phyloP scores from a whole-genome alignment of 129 eudicot genomes.

The Pittosporum tobira region DNA sequence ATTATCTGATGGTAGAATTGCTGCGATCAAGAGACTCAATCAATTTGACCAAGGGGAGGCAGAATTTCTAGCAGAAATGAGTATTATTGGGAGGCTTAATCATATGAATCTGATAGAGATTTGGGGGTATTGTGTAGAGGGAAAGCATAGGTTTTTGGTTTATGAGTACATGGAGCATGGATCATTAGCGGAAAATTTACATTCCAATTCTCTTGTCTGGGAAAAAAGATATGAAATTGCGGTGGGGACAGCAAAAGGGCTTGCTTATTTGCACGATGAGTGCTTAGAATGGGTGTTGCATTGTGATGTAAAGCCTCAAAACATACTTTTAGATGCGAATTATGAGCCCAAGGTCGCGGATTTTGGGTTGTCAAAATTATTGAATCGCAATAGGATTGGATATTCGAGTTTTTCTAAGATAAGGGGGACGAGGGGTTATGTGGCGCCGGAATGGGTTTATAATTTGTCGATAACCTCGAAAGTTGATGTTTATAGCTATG shows the following conservation, averaged over 20 bases:
- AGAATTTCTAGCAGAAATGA: conserved; percentile 35
- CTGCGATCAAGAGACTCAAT: conserved; percentile 32
- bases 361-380: conserved; percentile 36
- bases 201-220: conserved; percentile 27
- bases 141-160: conserved; percentile 33
- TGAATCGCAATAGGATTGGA: conserved; percentile 22
- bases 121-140: conserved; percentile 45
- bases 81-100: conserved; percentile 34
- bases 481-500: conserved; percentile 43
- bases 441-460: conserved; percentile 51
- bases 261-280: conserved; percentile 53
- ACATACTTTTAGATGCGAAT: conserved; percentile 27
- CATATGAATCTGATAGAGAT: conserved; percentile 37
- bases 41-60: conserved; percentile 33
- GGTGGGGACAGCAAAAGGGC: conserved; percentile 41
- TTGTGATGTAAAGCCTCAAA: conserved; percentile 47
- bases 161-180: conserved; percentile 42
- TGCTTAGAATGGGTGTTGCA: conserved; percentile 58
- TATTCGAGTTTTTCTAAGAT: conserved; percentile 30
- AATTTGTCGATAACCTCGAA: conserved; percentile 35
- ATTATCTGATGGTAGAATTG: conserved; percentile 20
- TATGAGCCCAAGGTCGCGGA: conserved; percentile 40
- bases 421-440: conserved; percentile 53
- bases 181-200: conserved; percentile 22
- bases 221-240: conserved; percentile 32